Base-by-base conservation (phyloP, 495 filamentous ascomycete genomes). In the Lasiosphaeria miniovina region DNA sequence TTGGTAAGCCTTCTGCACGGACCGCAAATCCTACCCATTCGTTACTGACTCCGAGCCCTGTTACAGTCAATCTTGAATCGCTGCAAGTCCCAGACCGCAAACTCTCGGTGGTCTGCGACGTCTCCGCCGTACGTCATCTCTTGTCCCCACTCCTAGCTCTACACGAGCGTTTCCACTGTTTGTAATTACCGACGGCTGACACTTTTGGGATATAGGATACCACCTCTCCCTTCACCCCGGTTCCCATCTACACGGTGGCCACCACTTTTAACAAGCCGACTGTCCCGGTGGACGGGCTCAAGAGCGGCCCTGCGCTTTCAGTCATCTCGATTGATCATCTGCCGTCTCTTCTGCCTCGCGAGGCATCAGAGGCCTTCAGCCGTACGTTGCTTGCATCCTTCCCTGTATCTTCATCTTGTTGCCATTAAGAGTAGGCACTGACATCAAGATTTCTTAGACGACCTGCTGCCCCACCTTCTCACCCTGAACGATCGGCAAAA, bases 271-370 rank as follows among this genome's bases (percentile, higher is more conserved):
- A 82, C 66, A 83, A 88, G 63, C 91, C 91, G n/a, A 94, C 90
- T 2, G 87, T 94, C 2, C 83, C 88, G 9, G 89, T 93, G 15
- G 75, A 82, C 46, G 71, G 80, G 31, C 71, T 85, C 40, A 65
- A 77, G 43, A 76, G 76, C 48, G 79, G 77, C 40, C 84, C 86
- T n/a, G 80, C 80, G 9, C 75, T 91, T 52, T 86, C 82, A 40
- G 89, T 93, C 54, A 91, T 95, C 71, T 87, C 84, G 54, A 96
- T 98, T 65, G 93, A 96, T 69, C 93, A 96, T 69, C 83, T 98
- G 8, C 93, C 93, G 5, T 89, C 86, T 35, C 83, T 96, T 41
- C 81, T 98, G 15, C 90, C 93, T 9, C 79, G 93, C 49, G 93
- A 98, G 74, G 86, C 90, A 41, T 90, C 85, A 36, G 93, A 98